These are phyloP conservation scores for Pleomassaria siparia DNA, from an alignment of 2,329 filamentous ascomycete genomes.

Conservation along the genomic window DNA sequence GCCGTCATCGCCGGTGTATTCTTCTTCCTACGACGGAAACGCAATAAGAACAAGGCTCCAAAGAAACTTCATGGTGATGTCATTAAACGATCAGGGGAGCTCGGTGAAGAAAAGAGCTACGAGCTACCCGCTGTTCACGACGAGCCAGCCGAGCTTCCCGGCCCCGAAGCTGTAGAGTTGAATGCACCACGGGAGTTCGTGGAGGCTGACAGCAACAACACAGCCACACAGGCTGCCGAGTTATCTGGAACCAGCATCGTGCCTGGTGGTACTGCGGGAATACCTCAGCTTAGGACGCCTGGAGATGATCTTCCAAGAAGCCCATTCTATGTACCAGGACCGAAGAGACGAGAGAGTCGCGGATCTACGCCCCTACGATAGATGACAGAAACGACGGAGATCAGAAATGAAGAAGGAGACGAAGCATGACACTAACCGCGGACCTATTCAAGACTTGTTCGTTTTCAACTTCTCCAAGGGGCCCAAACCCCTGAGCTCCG, in stretches of 20 bases:
- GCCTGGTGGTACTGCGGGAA: conserved; percentile 14
- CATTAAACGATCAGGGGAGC: neutral
- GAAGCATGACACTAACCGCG: neutral
- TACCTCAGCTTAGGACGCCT: conserved; percentile 21
- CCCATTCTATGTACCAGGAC: conserved; percentile 8
- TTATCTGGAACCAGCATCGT: conserved; percentile 18
- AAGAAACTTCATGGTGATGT: conserved; percentile 13
- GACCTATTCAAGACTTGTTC: no score
- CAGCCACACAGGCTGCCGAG: conserved; percentile 16
- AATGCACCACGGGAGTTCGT: conserved; percentile 15
- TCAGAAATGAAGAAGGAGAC: no score
- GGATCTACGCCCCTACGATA: neutral
- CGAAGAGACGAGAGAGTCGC: neutral
- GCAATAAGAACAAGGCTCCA: conserved; percentile 5
- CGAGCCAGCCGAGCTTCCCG: conserved; percentile 19
- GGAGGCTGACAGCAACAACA: conserved; percentile 16
- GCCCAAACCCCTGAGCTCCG: no score
- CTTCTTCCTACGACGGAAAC: conserved; percentile 13
- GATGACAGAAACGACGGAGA: neutral
- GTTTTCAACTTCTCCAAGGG: no score
- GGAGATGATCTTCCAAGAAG: conserved; percentile 18
- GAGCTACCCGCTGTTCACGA: conserved; percentile 20
- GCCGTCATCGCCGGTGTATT: conserved; percentile 13
- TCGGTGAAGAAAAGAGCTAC: conserved; percentile 5
- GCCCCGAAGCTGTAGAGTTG: conserved; percentile 11